Evolutionary conservation across 2,329 filamentous ascomycete species (phyloP).

Genomic region (Aspergillus jensenii): DNA sequence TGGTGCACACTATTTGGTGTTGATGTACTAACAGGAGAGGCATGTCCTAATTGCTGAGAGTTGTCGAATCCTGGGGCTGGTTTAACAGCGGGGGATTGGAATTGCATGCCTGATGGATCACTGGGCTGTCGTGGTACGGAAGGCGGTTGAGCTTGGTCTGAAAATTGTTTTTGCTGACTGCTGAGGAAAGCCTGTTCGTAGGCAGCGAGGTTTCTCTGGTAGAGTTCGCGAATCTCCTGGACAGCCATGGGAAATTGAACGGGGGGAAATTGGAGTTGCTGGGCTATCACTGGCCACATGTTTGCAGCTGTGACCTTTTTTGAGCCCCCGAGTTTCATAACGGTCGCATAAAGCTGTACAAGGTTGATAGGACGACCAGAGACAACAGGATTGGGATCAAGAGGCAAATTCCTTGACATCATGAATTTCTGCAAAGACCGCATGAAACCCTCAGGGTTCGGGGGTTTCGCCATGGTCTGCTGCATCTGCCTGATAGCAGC

Average conservation of each 20-base stretch:
- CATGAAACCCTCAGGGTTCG: constrained; percentile 66
- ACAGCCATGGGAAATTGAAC: constrained; percentile 66
- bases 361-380: constrained; percentile 73
- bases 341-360: constrained; percentile 72
- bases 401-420: constrained; percentile 67
- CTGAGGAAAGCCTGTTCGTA: constrained; percentile 64
- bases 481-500: constrained; percentile 52
- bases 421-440: constrained; percentile 77
- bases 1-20: constrained; percentile 31
- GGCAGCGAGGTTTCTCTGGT: constrained; percentile 70
- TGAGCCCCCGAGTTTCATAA: constrained; percentile 75
- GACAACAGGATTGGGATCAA: constrained; percentile 73
- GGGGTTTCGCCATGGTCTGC: constrained; percentile 41
- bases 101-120: constrained; percentile 42
- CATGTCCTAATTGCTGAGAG: constrained; percentile 32
- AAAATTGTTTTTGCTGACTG: constrained; percentile 45
- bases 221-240: constrained; percentile 68
- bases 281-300: constrained; percentile 72
- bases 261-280: constrained; percentile 59
- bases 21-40: constrained; percentile 32
- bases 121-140: constrained; percentile 40
- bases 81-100: constrained; percentile 47
- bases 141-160: constrained; percentile 45
- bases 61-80: constrained; percentile 51
- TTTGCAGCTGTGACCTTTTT: constrained; percentile 69